Conservation (phyloP, 1,284 basidiomycete species). For the Erythrobasidium hasegawianum region DNA sequence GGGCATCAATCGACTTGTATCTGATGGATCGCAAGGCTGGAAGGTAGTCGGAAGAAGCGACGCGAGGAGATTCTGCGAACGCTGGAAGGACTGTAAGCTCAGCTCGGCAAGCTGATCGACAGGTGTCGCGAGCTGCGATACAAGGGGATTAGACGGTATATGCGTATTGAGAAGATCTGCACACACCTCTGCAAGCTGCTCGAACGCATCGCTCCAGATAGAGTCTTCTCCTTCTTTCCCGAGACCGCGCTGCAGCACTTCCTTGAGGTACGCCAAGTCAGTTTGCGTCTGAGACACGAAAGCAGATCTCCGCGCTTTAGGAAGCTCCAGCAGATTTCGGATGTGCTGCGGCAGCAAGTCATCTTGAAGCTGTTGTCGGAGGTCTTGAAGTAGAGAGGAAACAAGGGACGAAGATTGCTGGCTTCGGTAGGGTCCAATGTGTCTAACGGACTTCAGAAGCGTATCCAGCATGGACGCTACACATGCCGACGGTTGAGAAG, state of each 20-base stretch:
- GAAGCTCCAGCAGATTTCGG: neutral
- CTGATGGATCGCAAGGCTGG: neutral
- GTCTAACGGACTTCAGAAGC: neutral
- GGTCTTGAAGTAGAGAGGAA: neutral
- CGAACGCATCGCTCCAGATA: too few species aligned
- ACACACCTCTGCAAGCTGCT: too few species aligned
- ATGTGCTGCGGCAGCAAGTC: too few species aligned
- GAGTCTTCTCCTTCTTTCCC: neutral
- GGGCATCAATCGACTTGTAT: constrained; percentile 3
- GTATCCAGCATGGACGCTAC: neutral
- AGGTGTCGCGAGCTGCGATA: neutral
- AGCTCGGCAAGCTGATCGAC: neutral
- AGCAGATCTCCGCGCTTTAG: neutral
- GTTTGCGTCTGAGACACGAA: neutral
- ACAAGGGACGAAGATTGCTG: neutral
- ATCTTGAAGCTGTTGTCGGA: too few species aligned
- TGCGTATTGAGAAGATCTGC: neutral
- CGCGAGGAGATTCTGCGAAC: constrained; percentile 19
- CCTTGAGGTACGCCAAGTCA: constrained; percentile 4
- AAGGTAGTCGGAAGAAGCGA: constrained; percentile 2
- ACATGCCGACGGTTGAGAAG: neutral
- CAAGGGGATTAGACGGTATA: neutral
- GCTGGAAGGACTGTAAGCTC: neutral
- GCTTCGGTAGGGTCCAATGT: neutral
- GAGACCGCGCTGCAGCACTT: neutral